Base-by-base conservation (phyloP, 495 filamentous ascomycete genomes). In the Rusavskia elegans region DNA sequence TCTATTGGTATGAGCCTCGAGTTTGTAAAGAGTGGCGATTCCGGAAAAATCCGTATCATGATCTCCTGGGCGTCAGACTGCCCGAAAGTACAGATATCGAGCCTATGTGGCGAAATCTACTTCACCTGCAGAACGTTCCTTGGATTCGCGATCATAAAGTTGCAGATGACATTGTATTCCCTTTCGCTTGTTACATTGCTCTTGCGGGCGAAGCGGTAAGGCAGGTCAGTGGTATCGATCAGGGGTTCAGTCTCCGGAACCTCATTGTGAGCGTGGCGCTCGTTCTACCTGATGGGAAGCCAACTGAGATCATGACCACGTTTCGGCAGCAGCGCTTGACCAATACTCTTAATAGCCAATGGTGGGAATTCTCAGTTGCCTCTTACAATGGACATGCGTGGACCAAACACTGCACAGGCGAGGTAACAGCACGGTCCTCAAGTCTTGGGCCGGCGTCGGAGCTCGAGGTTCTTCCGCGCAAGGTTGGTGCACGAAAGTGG, bases 181-280 rank as follows among this genome's bases (percentile, higher is more conserved):
- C 76, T 0, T 62, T 59, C 17, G 68, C 75, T 13, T 73, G 66
- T 0, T 75, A 73, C 49, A 61, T 75, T 1, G 57, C 65, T 7
- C 73, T 78, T 65, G 67, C 57, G 2, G 64, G 66, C 7, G 74
- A 78, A 51, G 75, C 74, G 0, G 61, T 61, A 3, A 51, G 62
- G 0, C 75, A 75, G 45, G 50, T 71, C 39, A 67, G 70, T 0
- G 58, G 23, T 57, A 25, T 23, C 14, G 35, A 37, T 0, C 51
- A 60, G 1, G 56, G 56, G 14, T 65, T 61, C 48, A 60, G 53
- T 1, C 8, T 71, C 2, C 60, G 62, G 3, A 25, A 55, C 3
- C 39, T 71, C 2, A 29, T 37, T 4, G 50, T 72, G 35, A 55
- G 39, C 2, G 54, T 57, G 4, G 69, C 68, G 1, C 35, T 70